phyloP scores from a whole-genome alignment of 2,329 filamentous ascomycete genomes.

The Exophiala mesophila region DNA sequence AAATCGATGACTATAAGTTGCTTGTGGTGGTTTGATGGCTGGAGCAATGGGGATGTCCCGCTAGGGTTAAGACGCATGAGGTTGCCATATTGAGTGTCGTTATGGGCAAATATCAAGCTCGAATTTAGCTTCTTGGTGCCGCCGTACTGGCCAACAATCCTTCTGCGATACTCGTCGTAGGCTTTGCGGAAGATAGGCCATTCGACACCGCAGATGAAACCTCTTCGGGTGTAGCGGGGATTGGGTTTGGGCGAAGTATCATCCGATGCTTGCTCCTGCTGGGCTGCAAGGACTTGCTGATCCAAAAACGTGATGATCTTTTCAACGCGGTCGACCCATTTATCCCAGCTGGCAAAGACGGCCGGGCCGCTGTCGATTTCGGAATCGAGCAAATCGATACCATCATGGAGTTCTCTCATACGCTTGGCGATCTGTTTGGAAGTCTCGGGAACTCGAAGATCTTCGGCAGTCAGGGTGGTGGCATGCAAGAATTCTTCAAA shows the following conservation, averaged over 20 bases:
- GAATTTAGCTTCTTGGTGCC: slow-evolving; percentile 62
- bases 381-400: slow-evolving; percentile 74
- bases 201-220: slow-evolving; percentile 75
- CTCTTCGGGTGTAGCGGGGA: slow-evolving; percentile 39
- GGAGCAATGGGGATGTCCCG: slow-evolving; percentile 74
- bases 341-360: slow-evolving; percentile 92
- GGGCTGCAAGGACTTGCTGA: slow-evolving; percentile 52
- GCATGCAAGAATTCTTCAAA: slow-evolving; percentile 95
- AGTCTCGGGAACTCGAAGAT: slow-evolving; percentile 75
- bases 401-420: slow-evolving; percentile 93
- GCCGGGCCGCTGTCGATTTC: slow-evolving; percentile 75
- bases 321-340: slow-evolving; percentile 67
- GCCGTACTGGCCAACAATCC: slow-evolving; percentile 69
- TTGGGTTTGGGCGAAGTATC: slow-evolving; percentile 3
- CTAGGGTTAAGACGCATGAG: slow-evolving; percentile 72
- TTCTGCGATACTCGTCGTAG: slow-evolving; percentile 71
- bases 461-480: slow-evolving; percentile 67
- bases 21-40: slow-evolving; percentile 90
- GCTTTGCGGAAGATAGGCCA: slow-evolving; percentile 73
- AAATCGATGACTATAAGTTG: slow-evolving; percentile 97
- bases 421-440: slow-evolving; percentile 93
- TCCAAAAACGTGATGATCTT: slow-evolving; percentile 50
- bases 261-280: slow-evolving; percentile 33
- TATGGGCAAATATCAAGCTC: slow-evolving; percentile 88
- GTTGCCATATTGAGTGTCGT: slow-evolving; percentile 98